phyloP scores from a whole-genome alignment of 441 rosid genomes.

The Populus hybrid region DNA sequence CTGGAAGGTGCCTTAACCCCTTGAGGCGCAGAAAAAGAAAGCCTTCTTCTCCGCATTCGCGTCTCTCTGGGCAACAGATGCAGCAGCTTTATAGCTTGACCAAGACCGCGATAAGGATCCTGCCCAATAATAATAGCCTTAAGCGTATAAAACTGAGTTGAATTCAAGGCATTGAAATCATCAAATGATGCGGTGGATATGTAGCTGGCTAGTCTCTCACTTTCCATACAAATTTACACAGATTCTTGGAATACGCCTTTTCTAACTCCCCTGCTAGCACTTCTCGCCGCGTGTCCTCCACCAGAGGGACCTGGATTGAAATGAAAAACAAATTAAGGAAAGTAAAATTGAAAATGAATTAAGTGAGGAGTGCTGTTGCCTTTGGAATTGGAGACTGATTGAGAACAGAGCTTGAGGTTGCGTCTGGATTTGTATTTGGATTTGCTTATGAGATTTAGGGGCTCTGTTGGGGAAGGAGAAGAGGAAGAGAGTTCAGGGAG shows the following conservation, averaged over 20 bases:
- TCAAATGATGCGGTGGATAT: constrained; percentile 73
- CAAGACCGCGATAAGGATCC: constrained; percentile 97
- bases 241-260: constrained; percentile 57
- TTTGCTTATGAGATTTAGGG: background rate
- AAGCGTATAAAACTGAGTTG: constrained; percentile 66
- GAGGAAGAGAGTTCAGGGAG: constrained; percentile 48
- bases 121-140: constrained; percentile 89
- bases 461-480: constrained; percentile 13
- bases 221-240: constrained; percentile 54
- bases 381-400: constrained; percentile 51
- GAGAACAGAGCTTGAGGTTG: constrained; percentile 61
- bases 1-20: constrained; percentile 82
- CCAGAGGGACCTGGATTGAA: constrained; percentile 22
- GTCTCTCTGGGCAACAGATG: too few relatives aligned
- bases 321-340: background rate
- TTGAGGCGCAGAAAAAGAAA: constrained; percentile 82
- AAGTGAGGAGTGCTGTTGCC: constrained; percentile 19
- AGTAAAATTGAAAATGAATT: background rate
- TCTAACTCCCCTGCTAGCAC: constrained; percentile 67
- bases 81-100: constrained; percentile 67
- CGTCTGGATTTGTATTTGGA: constrained; percentile 43
- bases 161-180: constrained; percentile 76
- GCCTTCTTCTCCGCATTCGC: constrained; percentile 31
- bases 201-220: constrained; percentile 45
- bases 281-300: constrained; percentile 76